Conservation (phyloP, 768 basidiomycete genomes). For the Podaxis sp. region DNA sequence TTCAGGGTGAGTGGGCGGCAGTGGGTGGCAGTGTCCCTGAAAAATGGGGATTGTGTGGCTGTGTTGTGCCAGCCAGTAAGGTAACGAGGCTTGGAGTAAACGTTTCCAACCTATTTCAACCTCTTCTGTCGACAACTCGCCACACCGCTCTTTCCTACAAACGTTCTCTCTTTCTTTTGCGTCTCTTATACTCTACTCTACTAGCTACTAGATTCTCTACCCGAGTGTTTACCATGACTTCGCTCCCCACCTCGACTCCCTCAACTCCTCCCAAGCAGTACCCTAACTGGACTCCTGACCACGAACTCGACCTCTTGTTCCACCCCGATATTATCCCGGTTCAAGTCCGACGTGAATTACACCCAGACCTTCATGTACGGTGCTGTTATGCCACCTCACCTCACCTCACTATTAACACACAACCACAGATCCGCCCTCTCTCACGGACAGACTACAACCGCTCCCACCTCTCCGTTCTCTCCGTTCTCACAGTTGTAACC, state of each 20-base stretch:
- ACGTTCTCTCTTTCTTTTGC: neutral
- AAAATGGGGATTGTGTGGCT: neutral
- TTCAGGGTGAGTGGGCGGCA: neutral
- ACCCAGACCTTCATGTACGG: conserved; percentile 62
- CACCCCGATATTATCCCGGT: conserved; percentile 63
- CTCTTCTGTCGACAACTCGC: neutral
- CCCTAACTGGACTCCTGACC: conserved; percentile 31
- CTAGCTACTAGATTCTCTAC: neutral
- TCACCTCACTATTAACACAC: neutral
- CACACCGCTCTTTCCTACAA: conserved; percentile 4
- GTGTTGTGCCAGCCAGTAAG: neutral
- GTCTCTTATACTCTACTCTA: neutral
- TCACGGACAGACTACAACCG: conserved; percentile 78
- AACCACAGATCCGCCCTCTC: conserved; percentile 78
- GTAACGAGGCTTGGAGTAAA: neutral
- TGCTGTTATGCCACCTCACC: conserved; percentile 13
- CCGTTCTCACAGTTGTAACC: conserved; percentile 73
- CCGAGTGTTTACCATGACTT: neutral
- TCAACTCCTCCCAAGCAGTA: conserved; percentile 43
- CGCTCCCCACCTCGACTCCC: conserved; percentile 15
- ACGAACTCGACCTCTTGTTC: conserved; percentile 74
- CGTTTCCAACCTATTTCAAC: conserved; percentile 9
- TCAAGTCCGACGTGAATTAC: conserved; percentile 56
- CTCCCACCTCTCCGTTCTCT: conserved; percentile 81
- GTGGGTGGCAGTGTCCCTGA: neutral